Evolutionary conservation across 1,139 yeast species (phyloP).

Genomic region (Candida neerlandica): DNA sequence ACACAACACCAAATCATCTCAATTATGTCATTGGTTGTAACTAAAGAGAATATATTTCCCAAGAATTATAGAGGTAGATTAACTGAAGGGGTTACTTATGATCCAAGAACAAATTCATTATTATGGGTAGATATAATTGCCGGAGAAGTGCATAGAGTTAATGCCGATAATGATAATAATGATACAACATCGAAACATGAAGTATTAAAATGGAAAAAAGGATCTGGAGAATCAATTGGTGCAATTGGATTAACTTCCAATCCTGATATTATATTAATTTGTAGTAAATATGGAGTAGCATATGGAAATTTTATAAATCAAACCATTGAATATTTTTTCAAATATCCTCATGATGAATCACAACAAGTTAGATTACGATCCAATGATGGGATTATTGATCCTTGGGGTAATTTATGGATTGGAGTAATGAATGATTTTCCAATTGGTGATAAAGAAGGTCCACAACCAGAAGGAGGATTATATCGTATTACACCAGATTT

Average conservation of each 20-base stretch:
- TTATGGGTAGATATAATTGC: slow-evolving; percentile 71
- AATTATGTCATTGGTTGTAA: slow-evolving; percentile 13
- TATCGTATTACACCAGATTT: slow-evolving; percentile 44
- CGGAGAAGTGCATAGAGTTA: slow-evolving; percentile 57
- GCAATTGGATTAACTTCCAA: slow-evolving; percentile 61
- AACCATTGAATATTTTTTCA: slow-evolving; percentile 43
- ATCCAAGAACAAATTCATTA: slow-evolving; percentile 55
- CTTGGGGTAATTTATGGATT: slow-evolving; percentile 68
- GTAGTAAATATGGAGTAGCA: slow-evolving; percentile 61
- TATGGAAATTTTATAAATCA: slow-evolving; percentile 46
- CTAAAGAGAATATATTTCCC: slow-evolving; percentile 33
- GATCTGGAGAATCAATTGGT: slow-evolving; percentile 50
- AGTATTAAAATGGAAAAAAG: slow-evolving; percentile 37
- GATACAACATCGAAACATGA: slow-evolving; percentile 31
- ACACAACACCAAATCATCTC: background rate
- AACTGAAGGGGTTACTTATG: slow-evolving; percentile 70
- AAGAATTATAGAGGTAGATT: slow-evolving; percentile 54
- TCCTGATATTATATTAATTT: slow-evolving; percentile 47
- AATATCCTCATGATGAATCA: slow-evolving; percentile 41
- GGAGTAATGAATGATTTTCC: slow-evolving; percentile 73
- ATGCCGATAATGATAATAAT: slow-evolving; percentile 14
- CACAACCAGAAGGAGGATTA: slow-evolving; percentile 44
- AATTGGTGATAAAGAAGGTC: slow-evolving; percentile 21
- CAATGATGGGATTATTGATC: slow-evolving; percentile 74
- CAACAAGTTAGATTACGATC: slow-evolving; percentile 51